Percentiles rank a stretch among this genome's conserved stretches.
Evolutionary conservation across 139 green algal species (phyloP).

Genomic region (Mesotaenium endlicherianum): DNA sequence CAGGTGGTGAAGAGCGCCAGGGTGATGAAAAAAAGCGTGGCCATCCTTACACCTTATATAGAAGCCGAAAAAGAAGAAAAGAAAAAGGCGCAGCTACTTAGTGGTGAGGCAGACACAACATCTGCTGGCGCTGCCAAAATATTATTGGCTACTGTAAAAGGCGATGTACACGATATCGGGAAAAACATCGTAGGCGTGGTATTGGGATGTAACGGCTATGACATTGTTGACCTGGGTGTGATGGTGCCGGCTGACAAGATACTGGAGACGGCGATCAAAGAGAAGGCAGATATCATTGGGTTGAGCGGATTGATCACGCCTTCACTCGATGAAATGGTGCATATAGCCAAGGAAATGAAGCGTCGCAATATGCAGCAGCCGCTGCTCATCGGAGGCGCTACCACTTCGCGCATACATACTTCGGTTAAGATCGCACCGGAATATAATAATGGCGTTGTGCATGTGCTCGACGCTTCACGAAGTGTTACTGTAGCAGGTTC

Average conservation of each 20-base stretch:
- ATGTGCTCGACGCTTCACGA: conserved; percentile 92
- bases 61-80: conserved; percentile 91
- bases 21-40: conserved; percentile 98
- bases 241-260: conserved; percentile 95
- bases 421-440: conserved; percentile 92
- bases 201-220: conserved; percentile 99
- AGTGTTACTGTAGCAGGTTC: conserved; percentile 84
- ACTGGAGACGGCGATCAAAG: conserved; percentile 76
- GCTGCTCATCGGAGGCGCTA: conserved; percentile 93
- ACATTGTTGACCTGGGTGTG: conserved; percentile 95
- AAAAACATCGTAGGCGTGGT: conserved; percentile 99
- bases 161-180: conserved; percentile 98
- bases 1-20: conserved; percentile 98
- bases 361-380: conserved; percentile 80
- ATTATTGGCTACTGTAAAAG: conserved; percentile 96
- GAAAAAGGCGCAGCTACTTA: no score
- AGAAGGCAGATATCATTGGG: conserved; percentile 92
- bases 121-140: conserved; percentile 73
- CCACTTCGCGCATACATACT: conserved; percentile 96
- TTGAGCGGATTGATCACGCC: conserved; percentile 96
- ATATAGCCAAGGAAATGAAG: conserved; percentile 91
- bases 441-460: conserved; percentile 79
- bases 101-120: conserved; percentile 35
- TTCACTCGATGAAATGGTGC: conserved; percentile 96
- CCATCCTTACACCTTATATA: conserved; percentile 94